Evolutionary conservation across 2,329 filamentous ascomycete genomes (phyloP).

Genomic region (Trichoderma sp.): DNA sequence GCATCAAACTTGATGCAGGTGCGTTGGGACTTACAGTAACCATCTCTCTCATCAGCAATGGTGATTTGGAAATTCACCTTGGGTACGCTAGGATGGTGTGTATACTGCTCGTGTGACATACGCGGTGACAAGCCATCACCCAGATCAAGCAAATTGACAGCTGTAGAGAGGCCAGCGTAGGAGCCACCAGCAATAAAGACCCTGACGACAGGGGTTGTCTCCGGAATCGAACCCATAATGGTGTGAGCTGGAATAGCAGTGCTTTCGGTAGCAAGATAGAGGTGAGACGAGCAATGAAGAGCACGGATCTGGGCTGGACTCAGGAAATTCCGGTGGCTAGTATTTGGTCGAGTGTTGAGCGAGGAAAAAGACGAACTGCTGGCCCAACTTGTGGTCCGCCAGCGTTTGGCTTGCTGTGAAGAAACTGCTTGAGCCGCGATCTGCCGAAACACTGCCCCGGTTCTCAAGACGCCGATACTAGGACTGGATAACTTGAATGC

Average conservation of each 20-base stretch:
- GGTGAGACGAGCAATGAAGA: neutral
- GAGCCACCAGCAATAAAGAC: constrained; percentile 69
- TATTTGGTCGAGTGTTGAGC: neutral
- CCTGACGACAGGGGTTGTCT: constrained; percentile 40
- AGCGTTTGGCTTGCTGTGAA: neutral
- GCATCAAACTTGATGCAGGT: neutral
- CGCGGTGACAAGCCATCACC: constrained; percentile 55
- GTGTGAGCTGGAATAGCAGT: neutral
- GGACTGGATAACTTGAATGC: neutral
- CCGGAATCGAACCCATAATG: constrained; percentile 33
- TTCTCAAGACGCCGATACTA: neutral
- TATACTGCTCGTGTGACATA: constrained; percentile 36
- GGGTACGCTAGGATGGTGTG: constrained; percentile 40
- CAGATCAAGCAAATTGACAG: constrained; percentile 65
- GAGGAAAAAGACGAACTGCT: neutral
- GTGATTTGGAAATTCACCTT: constrained; percentile 64
- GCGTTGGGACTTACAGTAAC: constrained; percentile 61
- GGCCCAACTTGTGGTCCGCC: neutral
- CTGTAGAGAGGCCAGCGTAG: constrained; percentile 66
- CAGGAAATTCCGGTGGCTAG: neutral
- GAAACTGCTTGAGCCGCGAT: neutral
- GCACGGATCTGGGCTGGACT: neutral
- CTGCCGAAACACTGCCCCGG: constrained; percentile 1
- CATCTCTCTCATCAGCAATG: constrained; percentile 75
- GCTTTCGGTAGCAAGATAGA: neutral